These are phyloP conservation scores for Iberis pinnata DNA, from an alignment of 345 rosid species.

Conservation along the genomic window DNA sequence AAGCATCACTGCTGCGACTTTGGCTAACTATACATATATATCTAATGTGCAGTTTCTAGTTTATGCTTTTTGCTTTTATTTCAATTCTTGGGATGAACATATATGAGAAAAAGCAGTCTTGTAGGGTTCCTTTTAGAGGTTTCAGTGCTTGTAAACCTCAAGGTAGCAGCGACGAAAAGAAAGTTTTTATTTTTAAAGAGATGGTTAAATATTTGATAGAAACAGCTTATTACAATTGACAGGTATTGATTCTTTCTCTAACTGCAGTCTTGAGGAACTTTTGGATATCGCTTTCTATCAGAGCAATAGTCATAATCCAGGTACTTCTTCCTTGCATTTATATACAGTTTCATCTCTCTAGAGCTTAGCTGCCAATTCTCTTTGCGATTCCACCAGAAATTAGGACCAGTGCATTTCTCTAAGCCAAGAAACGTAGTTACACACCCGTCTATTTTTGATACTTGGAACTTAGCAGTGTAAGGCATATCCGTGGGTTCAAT, in stretches of 20 bases:
- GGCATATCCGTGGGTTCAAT: slow-evolving; percentile 25
- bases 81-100: background rate
- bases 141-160: too few species aligned
- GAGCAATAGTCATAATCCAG: slow-evolving; percentile 36
- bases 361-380: slow-evolving; percentile 21
- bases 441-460: too few species aligned
- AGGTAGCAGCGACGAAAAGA: too few species aligned
- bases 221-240: background rate
- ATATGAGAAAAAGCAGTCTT: background rate
- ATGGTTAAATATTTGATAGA: slow-evolving; percentile 4
- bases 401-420: slow-evolving; percentile 21
- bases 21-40: slow-evolving; percentile 35
- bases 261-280: slow-evolving; percentile 27
- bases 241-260: slow-evolving; percentile 21
- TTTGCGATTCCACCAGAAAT: slow-evolving; percentile 32
- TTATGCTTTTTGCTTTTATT: background rate
- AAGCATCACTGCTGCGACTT: slow-evolving; percentile 34
- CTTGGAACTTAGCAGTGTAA: background rate
- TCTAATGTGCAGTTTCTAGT: slow-evolving; percentile 41
- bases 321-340: slow-evolving; percentile 23
- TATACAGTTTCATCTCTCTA: slow-evolving; percentile 4
- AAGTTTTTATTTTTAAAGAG: background rate
- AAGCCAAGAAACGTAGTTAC: slow-evolving; percentile 15
- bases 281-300: slow-evolving; percentile 27
- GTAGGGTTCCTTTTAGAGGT: too few species aligned